phyloP scores from a whole-genome alignment of 2,329 filamentous ascomycete genomes.

The Blastomyces parvus region DNA sequence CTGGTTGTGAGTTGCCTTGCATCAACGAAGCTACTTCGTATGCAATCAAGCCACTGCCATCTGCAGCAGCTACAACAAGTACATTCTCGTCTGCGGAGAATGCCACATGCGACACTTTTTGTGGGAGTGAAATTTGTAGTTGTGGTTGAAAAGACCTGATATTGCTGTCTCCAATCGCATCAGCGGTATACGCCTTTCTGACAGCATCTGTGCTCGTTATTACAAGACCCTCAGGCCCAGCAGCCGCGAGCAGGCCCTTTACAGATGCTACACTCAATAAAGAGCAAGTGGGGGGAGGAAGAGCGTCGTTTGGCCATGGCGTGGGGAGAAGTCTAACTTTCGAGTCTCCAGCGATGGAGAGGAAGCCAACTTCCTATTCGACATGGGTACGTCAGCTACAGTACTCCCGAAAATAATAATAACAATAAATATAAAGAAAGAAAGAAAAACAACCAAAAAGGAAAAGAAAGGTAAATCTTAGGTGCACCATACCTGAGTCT shows the following conservation, averaged over 20 bases:
- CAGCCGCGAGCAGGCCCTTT: conserved; percentile 75
- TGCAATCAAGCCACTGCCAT: conserved; percentile 69
- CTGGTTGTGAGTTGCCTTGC: conserved; percentile 55
- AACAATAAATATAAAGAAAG: not conserved
- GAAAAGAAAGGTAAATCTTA: not conserved
- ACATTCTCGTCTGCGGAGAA: conserved; percentile 87
- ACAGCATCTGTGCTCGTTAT: conserved; percentile 69
- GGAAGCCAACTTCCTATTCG: conserved; percentile 63
- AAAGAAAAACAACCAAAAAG: too few relatives aligned
- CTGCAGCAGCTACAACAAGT: conserved; percentile 71
- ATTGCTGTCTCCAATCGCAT: conserved; percentile 51
- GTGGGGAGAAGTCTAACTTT: conserved; percentile 71
- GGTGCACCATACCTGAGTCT: conserved; percentile 60
- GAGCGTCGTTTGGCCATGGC: conserved; percentile 59
- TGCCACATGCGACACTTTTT: conserved; percentile 73
- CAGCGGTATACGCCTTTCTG: conserved; percentile 60
- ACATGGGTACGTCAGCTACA: not conserved
- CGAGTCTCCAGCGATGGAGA: conserved; percentile 65
- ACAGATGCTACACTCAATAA: conserved; percentile 74
- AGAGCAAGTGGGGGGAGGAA: conserved; percentile 68
- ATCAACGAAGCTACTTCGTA: conserved; percentile 65
- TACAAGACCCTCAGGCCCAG: conserved; percentile 68
- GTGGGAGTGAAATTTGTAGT: conserved; percentile 60
- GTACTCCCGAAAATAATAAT: not conserved
- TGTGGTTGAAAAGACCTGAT: conserved; percentile 64